Base-by-base conservation (phyloP, 148 eudicot genomes). In the Selenicereus undatus region DNA sequence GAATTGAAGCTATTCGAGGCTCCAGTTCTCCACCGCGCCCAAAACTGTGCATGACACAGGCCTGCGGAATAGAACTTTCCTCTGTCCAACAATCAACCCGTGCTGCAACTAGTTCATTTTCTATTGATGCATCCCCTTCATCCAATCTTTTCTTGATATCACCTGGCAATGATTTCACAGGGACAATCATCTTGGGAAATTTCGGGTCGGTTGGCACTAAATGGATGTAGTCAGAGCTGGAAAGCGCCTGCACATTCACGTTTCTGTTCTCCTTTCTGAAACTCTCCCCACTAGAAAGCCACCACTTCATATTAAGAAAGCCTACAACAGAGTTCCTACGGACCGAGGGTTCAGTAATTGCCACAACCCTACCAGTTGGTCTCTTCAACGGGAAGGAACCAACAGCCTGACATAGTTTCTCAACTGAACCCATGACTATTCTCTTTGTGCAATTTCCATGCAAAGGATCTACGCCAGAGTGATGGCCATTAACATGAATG, bases 321-420 rank as follows among this genome's bases (percentile, higher is more conserved):
- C 99, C 99, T 58, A 93, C 93, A 76, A 93, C 76, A 69, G 89
- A 42, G 51, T 87, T 86, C 76, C 97, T 87, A 26, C 91, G 91
- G 32, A 81, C 82, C 51, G 99, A 93, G 69, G 83, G 88, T 81
- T 93, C 90, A 48, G 92, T 76, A 36, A 95, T 88, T 12, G 91
- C 89, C 64, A 95, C 93, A 76, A 95, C 94, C 85, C 75, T 86
- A 50, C 99, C 97, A 17, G 97, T 92, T 72, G 99, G 99, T 76
- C 99, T 78, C 81, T 91, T 95, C 73, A 88, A 91, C 45, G 97
- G 93, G 77, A 80, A 84, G 64, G 89, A 81, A 79, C 75, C 82
- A 29, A 89, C 79, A 64, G 85, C 62, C 4, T 91, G 86, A 79
- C 87, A 86, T 76, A 95, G 84, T 81, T 86, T 92, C 78, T 87